Evolutionary conservation across 441 rosid species (phyloP), one percentile per base, ranked within the genome.

Genomic region (Mallotus repandus): DNA sequence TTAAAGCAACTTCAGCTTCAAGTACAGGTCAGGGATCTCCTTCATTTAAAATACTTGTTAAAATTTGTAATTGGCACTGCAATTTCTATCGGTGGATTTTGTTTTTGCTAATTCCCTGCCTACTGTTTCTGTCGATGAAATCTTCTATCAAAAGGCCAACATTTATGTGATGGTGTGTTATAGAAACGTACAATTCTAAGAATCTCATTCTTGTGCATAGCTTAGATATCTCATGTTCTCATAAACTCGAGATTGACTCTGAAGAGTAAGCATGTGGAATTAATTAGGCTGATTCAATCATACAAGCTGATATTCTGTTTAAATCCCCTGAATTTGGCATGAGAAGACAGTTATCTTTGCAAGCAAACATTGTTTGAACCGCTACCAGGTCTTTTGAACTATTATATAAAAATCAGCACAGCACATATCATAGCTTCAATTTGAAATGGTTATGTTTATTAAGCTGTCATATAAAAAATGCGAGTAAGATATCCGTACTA

Each of bases 1-100:
- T 76, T 92, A 68, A 92, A 90, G 84, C 96, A 89, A 79, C 94
- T 92, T 77, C 96, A 90, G 80, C 91, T 90, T 74, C 97, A 89
- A 87, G 92, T 92, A 9, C 97, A 92, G 93, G 96, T 86, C 25
- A 56, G 80, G 76, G 25, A 32, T 77, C 48, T 68, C 45, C 70
- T 60, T 57, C 68, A 46, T 19, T 56, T 49, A 9, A 35, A 35
- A 49, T 19, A n/a, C 53, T 58, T 71, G 32, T n/a, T 58, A 22
- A 63, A 32, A 11, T 7, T 43, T 11, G 35, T 41, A 4, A 29
- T 6, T 52, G 8, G 19, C 19, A 18, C 3, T 21, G 46, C 62
- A 63, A n/a, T 38, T 65, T 18, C 41, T n/a, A 41, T 35, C 10
- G 38, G n/a, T 25, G 19, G 9, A 12, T 54, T 52, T 21, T 43